Conservation (phyloP, 2,329 filamentous ascomycete genomes). For the Phialemonium atrogriseum region DNA sequence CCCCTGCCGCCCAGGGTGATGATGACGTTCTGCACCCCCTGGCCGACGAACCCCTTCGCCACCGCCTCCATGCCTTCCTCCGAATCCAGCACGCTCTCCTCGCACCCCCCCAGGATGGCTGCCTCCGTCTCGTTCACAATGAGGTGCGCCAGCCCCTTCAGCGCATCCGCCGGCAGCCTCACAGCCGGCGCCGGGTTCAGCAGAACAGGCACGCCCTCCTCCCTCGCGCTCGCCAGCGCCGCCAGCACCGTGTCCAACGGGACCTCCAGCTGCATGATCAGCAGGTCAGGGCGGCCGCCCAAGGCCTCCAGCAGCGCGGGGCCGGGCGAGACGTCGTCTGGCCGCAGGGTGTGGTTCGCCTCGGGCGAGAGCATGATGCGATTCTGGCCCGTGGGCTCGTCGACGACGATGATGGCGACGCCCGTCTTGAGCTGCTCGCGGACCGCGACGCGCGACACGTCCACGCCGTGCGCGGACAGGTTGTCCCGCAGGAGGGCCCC, state of each 20-base stretch:
- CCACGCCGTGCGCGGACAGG: slow-evolving; percentile 54
- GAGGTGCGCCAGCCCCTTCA: slow-evolving; percentile 62
- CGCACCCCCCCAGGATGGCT: slow-evolving; percentile 55
- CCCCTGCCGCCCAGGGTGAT: slow-evolving; percentile 78
- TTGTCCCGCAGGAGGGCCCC: slow-evolving; percentile 49
- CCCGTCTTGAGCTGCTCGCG: slow-evolving; percentile 48
- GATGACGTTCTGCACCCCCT: slow-evolving; percentile 68
- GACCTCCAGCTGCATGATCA: slow-evolving; percentile 75
- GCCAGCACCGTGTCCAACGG: slow-evolving; percentile 57
- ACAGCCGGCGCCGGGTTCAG: slow-evolving; percentile 81
- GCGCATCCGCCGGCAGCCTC: slow-evolving; percentile 57
- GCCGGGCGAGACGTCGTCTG: slow-evolving; percentile 25
- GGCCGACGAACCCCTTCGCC: slow-evolving; percentile 51
- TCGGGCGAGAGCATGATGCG: slow-evolving; percentile 66
- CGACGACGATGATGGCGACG: slow-evolving; percentile 68
- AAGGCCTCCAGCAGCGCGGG: slow-evolving; percentile 1
- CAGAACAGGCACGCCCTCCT: slow-evolving; percentile 51
- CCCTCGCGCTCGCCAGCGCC: slow-evolving; percentile 44
- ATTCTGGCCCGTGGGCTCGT: slow-evolving; percentile 65
- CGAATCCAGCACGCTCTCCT: slow-evolving; percentile 39
- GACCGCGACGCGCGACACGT: slow-evolving; percentile 43
- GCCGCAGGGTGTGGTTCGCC: slow-evolving; percentile 50
- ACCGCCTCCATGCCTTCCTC: slow-evolving; percentile 37
- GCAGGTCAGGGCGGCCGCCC: slow-evolving; percentile 43
- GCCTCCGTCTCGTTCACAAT: slow-evolving; percentile 91